Percentiles rank a stretch among this genome's conserved stretches.
Evolutionary conservation across 2,329 filamentous ascomycete genomes (phyloP).

Genomic region (Ceratocystiopsis sp.): DNA sequence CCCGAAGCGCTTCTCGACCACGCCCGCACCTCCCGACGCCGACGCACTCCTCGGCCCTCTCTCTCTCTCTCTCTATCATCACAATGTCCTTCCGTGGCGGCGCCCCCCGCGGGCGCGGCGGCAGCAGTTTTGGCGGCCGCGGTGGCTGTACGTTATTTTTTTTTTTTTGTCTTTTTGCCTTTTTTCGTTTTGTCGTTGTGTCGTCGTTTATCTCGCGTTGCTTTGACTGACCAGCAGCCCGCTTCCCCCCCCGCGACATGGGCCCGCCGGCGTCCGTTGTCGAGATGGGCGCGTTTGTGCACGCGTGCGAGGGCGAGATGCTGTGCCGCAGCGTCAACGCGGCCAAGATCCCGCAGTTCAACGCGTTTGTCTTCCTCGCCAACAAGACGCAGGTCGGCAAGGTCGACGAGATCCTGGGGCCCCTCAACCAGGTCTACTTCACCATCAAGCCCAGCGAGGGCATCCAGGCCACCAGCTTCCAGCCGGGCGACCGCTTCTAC

Average conservation of each 20-base stretch:
- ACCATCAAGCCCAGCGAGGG: conserved; percentile 95
- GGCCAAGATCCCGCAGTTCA: conserved; percentile 94
- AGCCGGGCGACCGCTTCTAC: conserved; percentile 92
- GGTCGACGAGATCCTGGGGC: conserved; percentile 93
- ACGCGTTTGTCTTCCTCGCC: conserved; percentile 95
- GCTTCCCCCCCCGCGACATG: conserved; percentile 40
- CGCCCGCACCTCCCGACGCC: no score
- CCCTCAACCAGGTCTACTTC: conserved; percentile 96
- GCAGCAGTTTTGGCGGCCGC: conserved; percentile 29
- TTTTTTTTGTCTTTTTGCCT: neutral
- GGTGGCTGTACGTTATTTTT: conserved; percentile 26
- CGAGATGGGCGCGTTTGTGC: conserved; percentile 88
- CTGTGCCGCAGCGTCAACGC: conserved; percentile 83
- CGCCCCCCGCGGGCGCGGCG: conserved; percentile 25
- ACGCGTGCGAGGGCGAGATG: conserved; percentile 94
- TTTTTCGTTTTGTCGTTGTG: no score
- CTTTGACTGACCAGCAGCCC: conserved; percentile 30
- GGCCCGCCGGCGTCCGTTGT: conserved; percentile 45
- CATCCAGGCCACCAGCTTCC: conserved; percentile 89
- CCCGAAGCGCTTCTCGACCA: no score
- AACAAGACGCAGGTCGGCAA: conserved; percentile 95
- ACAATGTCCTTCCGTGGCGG: conserved; percentile 45
- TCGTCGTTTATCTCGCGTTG: neutral
- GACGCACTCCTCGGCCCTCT: no score
- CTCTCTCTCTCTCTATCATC: neutral